Base-by-base conservation (phyloP, 768 basidiomycete species). In the Auriculariales sp. region DNA sequence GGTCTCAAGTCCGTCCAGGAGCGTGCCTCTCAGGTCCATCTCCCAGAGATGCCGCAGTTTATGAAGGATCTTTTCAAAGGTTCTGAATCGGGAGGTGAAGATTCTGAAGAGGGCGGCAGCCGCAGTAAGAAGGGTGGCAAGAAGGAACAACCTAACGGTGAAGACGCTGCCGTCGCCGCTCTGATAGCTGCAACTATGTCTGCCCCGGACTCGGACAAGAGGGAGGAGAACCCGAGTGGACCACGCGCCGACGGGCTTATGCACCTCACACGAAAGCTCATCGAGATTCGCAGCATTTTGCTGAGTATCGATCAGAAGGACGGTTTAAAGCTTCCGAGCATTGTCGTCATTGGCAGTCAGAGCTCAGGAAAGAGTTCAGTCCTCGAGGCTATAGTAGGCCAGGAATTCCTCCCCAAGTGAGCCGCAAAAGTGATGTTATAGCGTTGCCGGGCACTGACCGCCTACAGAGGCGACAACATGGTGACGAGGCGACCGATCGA, bases 301-400 rank as follows among this genome's bases (percentile, higher is more conserved):
- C 71, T 98, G 22, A 84, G 87, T 58, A 93, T 98, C 49, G 95
- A 97, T 65, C 91, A 98, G 64, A 91, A 83, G 55, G 94, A 97
- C 55, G 78, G 83, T 5, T 73, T 99, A 56, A 97, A 92, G 58
- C 69, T 99, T 17, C 95, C 95, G 1, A 94, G 91, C 58, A 98
- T 99, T 53, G 95, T 98, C 35, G 95, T 98, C 44, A 87, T 99
- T 54, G 95, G 95, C 10, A 94, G 90, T 63, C 95, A 99, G 68
- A 95, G 92, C 64, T 93, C 90, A 2, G 95, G 95, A 10, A 99
- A 99, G 71, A 97, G 92, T 58, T 93, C 90, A 25, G 95, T 99
- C 0, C 67, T 99, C 53, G 95, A 99, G 64, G 84, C 95, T 4
- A 87, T 99, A 53, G 95, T 99, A 27, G 95, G 95, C 0, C 90